A percentile compares a stretch with the other conserved stretches of the same genome.
Conservation (phyloP, 148 eudicot species). For the Nepenthes mirabilis region DNA sequence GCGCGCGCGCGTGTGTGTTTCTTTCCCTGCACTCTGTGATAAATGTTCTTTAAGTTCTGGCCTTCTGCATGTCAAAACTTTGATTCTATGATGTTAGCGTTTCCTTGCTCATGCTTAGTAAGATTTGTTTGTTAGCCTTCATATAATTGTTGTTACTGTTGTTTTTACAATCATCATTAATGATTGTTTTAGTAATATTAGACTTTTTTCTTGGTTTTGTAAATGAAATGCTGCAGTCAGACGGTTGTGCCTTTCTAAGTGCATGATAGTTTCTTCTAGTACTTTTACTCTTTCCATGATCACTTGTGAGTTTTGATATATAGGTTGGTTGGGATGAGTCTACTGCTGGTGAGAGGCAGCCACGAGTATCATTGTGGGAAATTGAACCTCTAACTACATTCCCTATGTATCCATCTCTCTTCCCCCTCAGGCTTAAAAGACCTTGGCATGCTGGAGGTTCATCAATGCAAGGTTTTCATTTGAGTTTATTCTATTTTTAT, state of each 20-base stretch:
- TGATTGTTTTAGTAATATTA: no score
- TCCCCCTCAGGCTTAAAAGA: slow-evolving; percentile 88
- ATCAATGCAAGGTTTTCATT: slow-evolving; percentile 54
- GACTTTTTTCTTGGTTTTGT: background rate
- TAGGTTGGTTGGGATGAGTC: slow-evolving; percentile 99
- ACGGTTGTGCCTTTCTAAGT: no score
- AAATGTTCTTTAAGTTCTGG: no score
- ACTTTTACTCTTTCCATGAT: background rate
- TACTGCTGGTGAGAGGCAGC: slow-evolving; percentile 97
- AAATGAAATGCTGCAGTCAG: no score
- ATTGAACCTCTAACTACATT: slow-evolving; percentile 94
- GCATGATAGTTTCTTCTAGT: background rate
- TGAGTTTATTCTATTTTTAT: background rate
- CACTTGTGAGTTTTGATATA: background rate
- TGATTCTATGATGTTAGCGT: no score
- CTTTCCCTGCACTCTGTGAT: no score
- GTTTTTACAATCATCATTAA: no score
- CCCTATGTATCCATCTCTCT: slow-evolving; percentile 97
- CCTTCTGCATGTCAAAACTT: no score
- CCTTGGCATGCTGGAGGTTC: slow-evolving; percentile 98
- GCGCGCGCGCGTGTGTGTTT: no score
- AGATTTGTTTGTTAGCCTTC: no score
- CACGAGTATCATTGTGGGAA: slow-evolving; percentile 96
- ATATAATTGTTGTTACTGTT: no score
- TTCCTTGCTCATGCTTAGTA: no score